Base-by-base conservation (phyloP, 352 stramenopile species). In the Phytophthora citricola region DNA sequence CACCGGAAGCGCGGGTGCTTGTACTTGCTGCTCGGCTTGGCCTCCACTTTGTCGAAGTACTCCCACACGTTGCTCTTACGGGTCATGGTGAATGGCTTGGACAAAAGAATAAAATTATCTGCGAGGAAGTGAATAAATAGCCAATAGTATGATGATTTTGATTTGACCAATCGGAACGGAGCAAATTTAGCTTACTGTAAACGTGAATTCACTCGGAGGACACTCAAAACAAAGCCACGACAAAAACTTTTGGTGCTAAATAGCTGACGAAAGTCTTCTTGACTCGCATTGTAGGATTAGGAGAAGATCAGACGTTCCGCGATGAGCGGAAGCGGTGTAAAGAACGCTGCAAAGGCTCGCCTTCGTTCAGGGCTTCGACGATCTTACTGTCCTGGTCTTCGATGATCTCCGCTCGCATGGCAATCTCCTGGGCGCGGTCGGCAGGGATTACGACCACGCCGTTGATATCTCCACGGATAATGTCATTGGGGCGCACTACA, bases 31-130 rank as follows among this genome's bases (percentile, higher is more conserved):
- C 89, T 81, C 2, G 77, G 29, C 56, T 72, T 52, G 8, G 87
- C 78, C 59, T 94, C 87, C 11, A 94, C 61, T 56, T 84, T 83
- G 57, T 78, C 76, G 67, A 92, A 94, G 71, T 88, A 92, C 71
- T 94, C 87, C 62, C 93, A 93, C 57, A 94, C 87, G 74, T 94
- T 94, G 70, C 84, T 93, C 49, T 91, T 92, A 67, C 87, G 84
- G 55, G 83, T 84, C 86, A 94, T 73, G 54, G 17, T 24, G 15
- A 20, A 20, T 20, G 17, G 17, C 0, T 20, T 20, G 17, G 17
- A 20, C 17, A 20, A 20, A 20, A 20, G 17, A 20, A 20, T 20
- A 20, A 20, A 20, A 20, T 20, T 20, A 20, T 20, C 17, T 20
- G 17, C 17, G 17, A 20, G 17, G 17, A 20, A 20, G 17, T 20